phyloP scores from a whole-genome alignment of 2,329 filamentous ascomycete species.

The Fusarium sp. region DNA sequence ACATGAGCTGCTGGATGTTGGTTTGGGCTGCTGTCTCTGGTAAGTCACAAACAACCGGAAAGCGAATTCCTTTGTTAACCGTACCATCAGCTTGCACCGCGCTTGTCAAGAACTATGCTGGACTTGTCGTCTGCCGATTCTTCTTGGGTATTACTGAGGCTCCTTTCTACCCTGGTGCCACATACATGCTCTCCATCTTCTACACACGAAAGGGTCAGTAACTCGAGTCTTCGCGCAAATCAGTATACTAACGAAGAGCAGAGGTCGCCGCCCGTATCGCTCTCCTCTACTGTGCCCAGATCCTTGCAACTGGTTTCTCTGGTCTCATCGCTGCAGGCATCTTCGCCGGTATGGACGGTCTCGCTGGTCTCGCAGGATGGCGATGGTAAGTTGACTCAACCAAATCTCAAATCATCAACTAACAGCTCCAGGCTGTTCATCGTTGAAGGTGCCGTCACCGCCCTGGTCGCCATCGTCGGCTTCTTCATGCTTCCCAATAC shows the following conservation, averaged over 20 bases:
- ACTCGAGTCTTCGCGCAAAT: fast-evolving
- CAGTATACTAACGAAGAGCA: slow-evolving; percentile 52
- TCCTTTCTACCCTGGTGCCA: slow-evolving; percentile 55
- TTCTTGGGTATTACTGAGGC: slow-evolving; percentile 55
- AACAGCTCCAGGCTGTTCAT: slow-evolving; percentile 43
- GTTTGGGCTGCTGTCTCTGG: slow-evolving; percentile 55
- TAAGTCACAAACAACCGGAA: slow-evolving; percentile 3
- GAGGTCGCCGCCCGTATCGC: slow-evolving; percentile 72
- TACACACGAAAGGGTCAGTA: slow-evolving; percentile 48
- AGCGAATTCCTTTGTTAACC: background rate
- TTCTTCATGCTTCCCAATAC: slow-evolving; percentile 52
- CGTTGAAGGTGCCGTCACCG: slow-evolving; percentile 67
- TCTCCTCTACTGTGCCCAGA: slow-evolving; percentile 67
- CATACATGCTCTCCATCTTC: slow-evolving; percentile 51
- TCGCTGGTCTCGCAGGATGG: slow-evolving; percentile 69
- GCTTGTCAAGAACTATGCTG: slow-evolving; percentile 50
- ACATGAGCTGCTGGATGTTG: slow-evolving; percentile 56
- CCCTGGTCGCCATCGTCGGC: slow-evolving; percentile 45
- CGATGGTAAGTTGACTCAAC: slow-evolving; percentile 56
- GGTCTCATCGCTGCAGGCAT: slow-evolving; percentile 72
- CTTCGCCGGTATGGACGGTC: slow-evolving; percentile 55
- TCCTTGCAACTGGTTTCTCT: slow-evolving; percentile 75
- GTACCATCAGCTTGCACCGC: slow-evolving; percentile 48
- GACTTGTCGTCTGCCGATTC: slow-evolving; percentile 52
- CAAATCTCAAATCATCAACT: background rate